phyloP scores from a whole-genome alignment of 108 stramenopile genomes.

The Cyclostephanos tholiformis region DNA sequence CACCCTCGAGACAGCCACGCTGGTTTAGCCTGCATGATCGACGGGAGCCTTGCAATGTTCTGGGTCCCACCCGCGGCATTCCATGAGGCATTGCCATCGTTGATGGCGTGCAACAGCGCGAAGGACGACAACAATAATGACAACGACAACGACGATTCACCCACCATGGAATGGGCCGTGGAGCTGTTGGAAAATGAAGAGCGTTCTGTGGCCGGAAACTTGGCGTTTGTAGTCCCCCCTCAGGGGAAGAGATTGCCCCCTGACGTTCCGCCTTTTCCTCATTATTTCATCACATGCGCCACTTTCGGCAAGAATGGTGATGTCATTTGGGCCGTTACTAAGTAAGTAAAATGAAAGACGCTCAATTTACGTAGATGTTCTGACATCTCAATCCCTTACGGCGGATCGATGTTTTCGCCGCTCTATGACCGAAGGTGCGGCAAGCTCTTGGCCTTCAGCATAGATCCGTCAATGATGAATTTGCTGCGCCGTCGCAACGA shows the following conservation, averaged over 20 bases:
- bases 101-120: no score
- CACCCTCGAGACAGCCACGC: conserved; percentile 59
- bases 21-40: conserved; percentile 63
- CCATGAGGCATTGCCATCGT: conserved; percentile 34
- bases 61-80: conserved; percentile 51
- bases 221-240: conserved; percentile 25
- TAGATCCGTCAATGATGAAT: conserved; percentile 25
- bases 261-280: neutral
- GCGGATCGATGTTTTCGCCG: neutral
- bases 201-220: conserved; percentile 12
- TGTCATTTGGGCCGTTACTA: conserved; percentile 69
- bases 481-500: conserved; percentile 2
- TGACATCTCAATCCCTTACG: neutral
- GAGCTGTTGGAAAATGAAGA: conserved; percentile 14
- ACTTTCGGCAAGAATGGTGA: conserved; percentile 68
- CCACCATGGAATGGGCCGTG: neutral
- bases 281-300: conserved; percentile 58
- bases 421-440: conserved; percentile 14
- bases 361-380: neutral
- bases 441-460: conserved; percentile 56
- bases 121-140: no score
- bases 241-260: neutral
- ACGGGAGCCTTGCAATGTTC: conserved; percentile 69
- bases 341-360: conserved; percentile 43
- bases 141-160: neutral